Conservation (phyloP, 257 asterid species). For the Solanum lignicaule region DNA sequence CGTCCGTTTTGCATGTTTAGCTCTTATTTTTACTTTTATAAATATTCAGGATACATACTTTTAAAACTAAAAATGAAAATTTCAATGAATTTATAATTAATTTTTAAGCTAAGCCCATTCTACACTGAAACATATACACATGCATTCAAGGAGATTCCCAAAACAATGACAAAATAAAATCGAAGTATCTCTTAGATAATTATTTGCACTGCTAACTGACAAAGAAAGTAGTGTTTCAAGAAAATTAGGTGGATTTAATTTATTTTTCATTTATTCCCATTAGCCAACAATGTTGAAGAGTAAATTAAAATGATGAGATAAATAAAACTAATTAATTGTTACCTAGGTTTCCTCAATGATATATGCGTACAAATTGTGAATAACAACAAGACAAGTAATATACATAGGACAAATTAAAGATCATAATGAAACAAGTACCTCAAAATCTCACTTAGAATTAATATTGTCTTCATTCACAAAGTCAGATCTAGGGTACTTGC, state of each 20-base stretch:
- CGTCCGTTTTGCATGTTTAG: background rate
- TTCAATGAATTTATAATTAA: background rate
- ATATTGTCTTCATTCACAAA: slow-evolving; percentile 59
- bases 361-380: slow-evolving; percentile 29
- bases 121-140: background rate
- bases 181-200: background rate
- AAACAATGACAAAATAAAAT: background rate
- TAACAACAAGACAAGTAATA: slow-evolving; percentile 12
- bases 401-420: slow-evolving; percentile 15
- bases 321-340: background rate
- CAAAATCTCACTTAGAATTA: slow-evolving; percentile 65
- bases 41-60: background rate
- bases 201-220: background rate
- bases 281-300: slow-evolving; percentile 3
- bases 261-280: background rate
- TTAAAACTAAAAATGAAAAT: background rate
- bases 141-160: background rate
- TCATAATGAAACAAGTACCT: slow-evolving; percentile 23
- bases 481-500: slow-evolving; percentile 61
- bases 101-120: background rate
- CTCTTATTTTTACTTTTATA: background rate
- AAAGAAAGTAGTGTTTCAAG: background rate
- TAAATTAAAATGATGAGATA: background rate
- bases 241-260: background rate
- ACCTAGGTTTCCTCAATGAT: slow-evolving; percentile 1